These are phyloP conservation scores for Rhytidiadelphus loreus DNA, from an alignment of 225 moss, liverwort and hornwort genomes.

Conservation along the genomic window DNA sequence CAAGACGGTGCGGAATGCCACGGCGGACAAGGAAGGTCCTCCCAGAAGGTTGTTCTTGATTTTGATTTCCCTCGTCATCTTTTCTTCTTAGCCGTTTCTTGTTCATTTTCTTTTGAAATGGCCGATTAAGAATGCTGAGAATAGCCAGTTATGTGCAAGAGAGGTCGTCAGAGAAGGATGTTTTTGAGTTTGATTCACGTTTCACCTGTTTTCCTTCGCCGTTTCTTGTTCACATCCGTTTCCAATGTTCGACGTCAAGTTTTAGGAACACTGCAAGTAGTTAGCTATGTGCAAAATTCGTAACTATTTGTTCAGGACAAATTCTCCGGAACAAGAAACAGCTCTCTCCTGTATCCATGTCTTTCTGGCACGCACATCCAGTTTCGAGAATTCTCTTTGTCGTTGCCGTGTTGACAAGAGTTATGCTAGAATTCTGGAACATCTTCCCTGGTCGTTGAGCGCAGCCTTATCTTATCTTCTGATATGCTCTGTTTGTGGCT, in stretches of 20 bases:
- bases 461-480: neutral
- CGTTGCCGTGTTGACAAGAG: neutral
- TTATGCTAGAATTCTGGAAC: neutral
- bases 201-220: neutral
- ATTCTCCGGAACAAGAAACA: neutral
- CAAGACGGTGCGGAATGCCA: conserved; percentile 15
- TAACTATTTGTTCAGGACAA: neutral
- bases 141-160: neutral
- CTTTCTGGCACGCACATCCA: neutral
- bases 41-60: conserved; percentile 19
- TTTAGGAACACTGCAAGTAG: neutral
- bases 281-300: neutral
- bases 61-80: neutral
- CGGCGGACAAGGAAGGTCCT: neutral
- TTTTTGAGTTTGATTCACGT: neutral
- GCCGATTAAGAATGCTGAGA: neutral
- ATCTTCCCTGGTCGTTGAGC: neutral
- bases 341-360: neutral
- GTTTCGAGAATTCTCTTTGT: neutral
- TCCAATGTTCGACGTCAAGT: neutral
- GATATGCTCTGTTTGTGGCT: neutral
- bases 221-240: neutral
- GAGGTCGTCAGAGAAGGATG: neutral
- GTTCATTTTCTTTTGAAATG: neutral
- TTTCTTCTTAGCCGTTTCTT: neutral